Evolutionary conservation across 148 eudicot genomes (phyloP), one percentile per base, ranked within the genome.

Genomic region (Linanthus parryae): DNA sequence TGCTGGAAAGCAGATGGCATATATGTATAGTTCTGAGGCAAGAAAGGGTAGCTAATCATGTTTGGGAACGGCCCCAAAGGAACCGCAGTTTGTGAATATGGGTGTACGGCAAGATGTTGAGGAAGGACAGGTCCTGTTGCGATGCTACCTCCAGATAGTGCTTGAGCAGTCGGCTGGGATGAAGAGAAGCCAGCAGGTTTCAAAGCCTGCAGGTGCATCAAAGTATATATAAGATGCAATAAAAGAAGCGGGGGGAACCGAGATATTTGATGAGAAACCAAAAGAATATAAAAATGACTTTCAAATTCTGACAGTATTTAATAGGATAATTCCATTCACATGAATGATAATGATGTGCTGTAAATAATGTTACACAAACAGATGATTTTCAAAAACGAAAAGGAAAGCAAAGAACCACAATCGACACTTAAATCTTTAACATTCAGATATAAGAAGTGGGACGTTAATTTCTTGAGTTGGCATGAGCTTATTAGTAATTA

Each of bases 1-100:
- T 77, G 96, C 64, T 76, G 94, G 67, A 76, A 88, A 14, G 84
- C 86, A 53, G 86, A 74, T 15, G 96, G 89, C 86, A 88, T 62
- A 59, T 81, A 82, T 1, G 88, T 59, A 65, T 84, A 88, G 57
- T 73, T 82, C 52, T 78, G 94, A 29, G 83, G 86, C 65, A 88
- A 42, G 47, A 74, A 81, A 3, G 89, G 94, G 43, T 81, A 84
- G 21, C 90, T 61, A 21, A 88, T 75, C 94, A 88, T 84, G 69
- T 77, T 84, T 16, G 80, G 56, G 57, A 67, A 81, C 1, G 78
- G 79, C 19, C 94, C 94, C 78, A 85, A 53, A 20, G 89, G 89
- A 54, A 88, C 79, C 12, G 85, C 65, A 23, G 77, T 80, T 59
- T 84, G 94, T 15, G 84, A 65, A 61, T 84, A 88, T 12, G 86